Evolutionary conservation across 2,329 filamentous ascomycete genomes (phyloP).

Genomic region (Fusarium nisikadoi): DNA sequence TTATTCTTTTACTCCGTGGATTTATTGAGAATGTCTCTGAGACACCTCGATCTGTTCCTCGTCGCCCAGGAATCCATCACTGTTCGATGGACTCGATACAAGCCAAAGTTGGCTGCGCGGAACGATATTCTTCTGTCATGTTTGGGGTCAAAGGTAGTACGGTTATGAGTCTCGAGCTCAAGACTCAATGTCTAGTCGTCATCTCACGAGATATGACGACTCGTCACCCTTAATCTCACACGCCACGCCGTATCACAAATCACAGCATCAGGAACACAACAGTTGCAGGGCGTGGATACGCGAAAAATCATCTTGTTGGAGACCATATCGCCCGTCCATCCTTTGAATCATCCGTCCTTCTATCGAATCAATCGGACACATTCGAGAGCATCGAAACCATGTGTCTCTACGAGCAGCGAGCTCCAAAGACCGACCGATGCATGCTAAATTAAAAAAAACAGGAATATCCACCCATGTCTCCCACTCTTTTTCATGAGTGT

Average conservation of each 20-base stretch:
- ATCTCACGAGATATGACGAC: neutral
- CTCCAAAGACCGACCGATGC: constrained; percentile 40
- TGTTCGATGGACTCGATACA: neutral
- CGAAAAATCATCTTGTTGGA: constrained; percentile 43
- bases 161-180: too few species aligned
- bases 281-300: constrained; percentile 10
- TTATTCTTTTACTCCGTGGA: neutral
- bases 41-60: too few species aligned
- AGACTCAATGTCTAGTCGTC: neutral
- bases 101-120: neutral
- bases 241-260: neutral
- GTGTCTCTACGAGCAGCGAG: constrained; percentile 32
- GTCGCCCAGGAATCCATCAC: too few species aligned
- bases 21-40: too few species aligned
- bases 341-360: constrained; percentile 40
- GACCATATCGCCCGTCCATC: constrained; percentile 41
- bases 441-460: constrained; percentile 46
- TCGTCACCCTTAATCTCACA: neutral
- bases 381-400: constrained; percentile 37
- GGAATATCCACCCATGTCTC: constrained; percentile 38
- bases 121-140: neutral
- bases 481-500: constrained; percentile 27
- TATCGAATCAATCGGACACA: constrained; percentile 38
- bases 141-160: too few species aligned
- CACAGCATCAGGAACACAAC: neutral